phyloP scores from a whole-genome alignment of 257 asterid genomes.

The Solanum okadae region DNA sequence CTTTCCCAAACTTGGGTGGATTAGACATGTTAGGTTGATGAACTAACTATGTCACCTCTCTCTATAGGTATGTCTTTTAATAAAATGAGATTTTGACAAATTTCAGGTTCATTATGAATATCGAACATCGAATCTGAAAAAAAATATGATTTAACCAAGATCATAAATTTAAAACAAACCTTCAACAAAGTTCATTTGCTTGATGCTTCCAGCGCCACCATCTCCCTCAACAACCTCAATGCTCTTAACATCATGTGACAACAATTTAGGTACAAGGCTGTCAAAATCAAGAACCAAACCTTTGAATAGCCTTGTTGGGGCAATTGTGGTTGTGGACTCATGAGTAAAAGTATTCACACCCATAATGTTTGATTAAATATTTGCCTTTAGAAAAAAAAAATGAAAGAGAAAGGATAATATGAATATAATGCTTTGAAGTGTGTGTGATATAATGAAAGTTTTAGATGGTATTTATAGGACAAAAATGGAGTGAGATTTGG shows the following conservation, averaged over 20 bases:
- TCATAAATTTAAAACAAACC: background rate
- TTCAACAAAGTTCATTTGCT: background rate
- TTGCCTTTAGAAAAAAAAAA: background rate
- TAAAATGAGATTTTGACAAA: too few species aligned
- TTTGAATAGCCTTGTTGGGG: background rate
- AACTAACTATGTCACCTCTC: background rate
- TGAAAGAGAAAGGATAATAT: too few species aligned
- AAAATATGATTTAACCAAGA: background rate
- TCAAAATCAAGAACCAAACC: background rate
- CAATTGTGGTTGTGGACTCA: background rate
- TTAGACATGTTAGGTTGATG: background rate
- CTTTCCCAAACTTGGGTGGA: background rate
- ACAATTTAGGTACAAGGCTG: background rate
- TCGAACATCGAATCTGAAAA: too few species aligned
- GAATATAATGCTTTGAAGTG: background rate
- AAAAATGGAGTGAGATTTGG: background rate
- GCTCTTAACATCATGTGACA: background rate
- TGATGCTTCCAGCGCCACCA: background rate
- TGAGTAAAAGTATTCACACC: background rate
- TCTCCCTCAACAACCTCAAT: background rate
- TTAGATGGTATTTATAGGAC: background rate
- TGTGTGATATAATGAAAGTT: background rate
- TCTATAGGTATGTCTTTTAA: background rate
- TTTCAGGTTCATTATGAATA: too few species aligned
- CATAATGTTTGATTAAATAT: conserved; percentile 7